Conservation (phyloP, 2,329 filamentous ascomycete species). For the Diaporthe ilicicola region DNA sequence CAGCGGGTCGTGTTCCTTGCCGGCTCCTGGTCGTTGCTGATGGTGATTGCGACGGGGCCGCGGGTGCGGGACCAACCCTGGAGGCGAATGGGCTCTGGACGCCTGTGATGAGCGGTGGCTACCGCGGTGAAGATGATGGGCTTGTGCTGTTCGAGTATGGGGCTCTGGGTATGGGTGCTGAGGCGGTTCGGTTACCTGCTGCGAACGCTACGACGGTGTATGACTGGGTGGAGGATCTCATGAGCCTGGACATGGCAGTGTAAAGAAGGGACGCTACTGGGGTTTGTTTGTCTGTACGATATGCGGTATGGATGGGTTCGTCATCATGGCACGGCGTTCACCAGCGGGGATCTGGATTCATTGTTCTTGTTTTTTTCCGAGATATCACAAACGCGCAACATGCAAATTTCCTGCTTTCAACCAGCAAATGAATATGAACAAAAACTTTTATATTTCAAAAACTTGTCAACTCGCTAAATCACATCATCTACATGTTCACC, state of each 20-base stretch:
- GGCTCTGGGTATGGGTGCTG: background rate
- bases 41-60: background rate
- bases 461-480: slow-evolving; percentile 6
- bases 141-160: slow-evolving; percentile 20
- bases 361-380: background rate
- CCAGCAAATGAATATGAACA: slow-evolving; percentile 16
- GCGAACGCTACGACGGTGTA: slow-evolving; percentile 1
- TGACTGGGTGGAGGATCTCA: slow-evolving; percentile 38
- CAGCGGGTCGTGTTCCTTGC: background rate
- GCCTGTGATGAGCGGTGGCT: background rate
- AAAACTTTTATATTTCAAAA: slow-evolving; percentile 9
- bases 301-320: slow-evolving; percentile 2
- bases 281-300: background rate
- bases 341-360: background rate
- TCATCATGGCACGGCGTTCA: slow-evolving; percentile 19
- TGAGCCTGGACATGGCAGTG: background rate
- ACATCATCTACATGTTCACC: slow-evolving; percentile 52
- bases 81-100: slow-evolving; percentile 18
- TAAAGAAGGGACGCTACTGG: background rate
- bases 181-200: background rate
- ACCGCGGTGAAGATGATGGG: background rate
- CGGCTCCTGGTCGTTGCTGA: slow-evolving; percentile 25
- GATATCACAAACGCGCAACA: slow-evolving; percentile 15
- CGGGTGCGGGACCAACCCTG: background rate
- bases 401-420: background rate